Base-by-base conservation (phyloP, 495 filamentous ascomycete species). In the Copromyces sp. region DNA sequence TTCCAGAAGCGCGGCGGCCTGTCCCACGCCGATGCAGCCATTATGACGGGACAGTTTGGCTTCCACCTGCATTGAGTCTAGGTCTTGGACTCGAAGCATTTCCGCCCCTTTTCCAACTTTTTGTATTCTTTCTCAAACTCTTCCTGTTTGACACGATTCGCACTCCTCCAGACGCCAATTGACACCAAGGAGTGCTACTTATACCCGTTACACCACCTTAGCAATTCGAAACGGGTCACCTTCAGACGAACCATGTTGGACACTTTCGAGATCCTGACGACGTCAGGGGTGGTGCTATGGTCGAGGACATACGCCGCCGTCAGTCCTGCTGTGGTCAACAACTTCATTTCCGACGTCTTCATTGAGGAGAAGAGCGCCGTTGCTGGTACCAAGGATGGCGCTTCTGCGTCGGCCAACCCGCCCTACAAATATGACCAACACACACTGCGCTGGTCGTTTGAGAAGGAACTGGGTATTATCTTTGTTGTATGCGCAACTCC, bases 221-320 rank as follows among this genome's bases (percentile, higher is more conserved):
- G 39, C 38, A 65, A 6, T 65, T 65, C 53, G 53, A 35, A 8
- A 35, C 53, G 24, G 39, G 40, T 39, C 14, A 37, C 44, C 4
- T 3, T 24, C 44, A 38, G 35, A 65, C 53, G 14, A 65, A 17
- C 75, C 39, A 98, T 98, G 94, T 84, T 99, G 81, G 95, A 99
- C 82, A 90, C 91, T 20, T 98, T 99, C 78, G 95, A 99, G 82
- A 95, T 99, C 72, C 80, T 99, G 32, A 97, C 93, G 70, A 97
- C 94, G 42, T 97, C 95, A 20, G 95, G 95, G 35, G 94, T 99
- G 69, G 95, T 99, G 61, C 87, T 99, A 47, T 99, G 95, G 95
- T 98, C 95, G 39, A 91, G 91, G 77, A 91, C 89, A 5, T 97
- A 95, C 80, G 89, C 89, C 41, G 86, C 92, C 1, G 89, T 97